Evolutionary conservation across 2,329 filamentous ascomycete species (phyloP).

Genomic region (Aureobasidium melanogenum): DNA sequence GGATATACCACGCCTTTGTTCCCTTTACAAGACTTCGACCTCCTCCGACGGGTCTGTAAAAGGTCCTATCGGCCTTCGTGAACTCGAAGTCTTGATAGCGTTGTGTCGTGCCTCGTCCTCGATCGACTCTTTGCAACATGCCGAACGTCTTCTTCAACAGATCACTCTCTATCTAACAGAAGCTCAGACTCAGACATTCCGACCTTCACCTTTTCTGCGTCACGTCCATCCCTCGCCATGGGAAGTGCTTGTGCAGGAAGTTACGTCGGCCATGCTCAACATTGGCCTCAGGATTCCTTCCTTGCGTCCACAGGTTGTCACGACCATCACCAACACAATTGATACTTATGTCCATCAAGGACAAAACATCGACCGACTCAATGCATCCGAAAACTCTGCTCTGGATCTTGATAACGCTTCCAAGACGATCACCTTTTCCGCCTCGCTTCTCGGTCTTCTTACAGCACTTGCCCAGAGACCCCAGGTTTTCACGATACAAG

Average conservation of each 20-base stretch:
- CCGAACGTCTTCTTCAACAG: constrained; percentile 68
- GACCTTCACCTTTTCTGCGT: constrained; percentile 71
- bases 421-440: constrained; percentile 58
- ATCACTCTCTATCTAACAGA: constrained; percentile 79
- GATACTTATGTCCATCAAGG: constrained; percentile 25
- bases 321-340: constrained; percentile 63
- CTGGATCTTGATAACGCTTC: constrained; percentile 42
- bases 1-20: constrained; percentile 36
- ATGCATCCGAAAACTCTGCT: not conserved
- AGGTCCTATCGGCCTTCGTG: constrained; percentile 53
- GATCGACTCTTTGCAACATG: constrained; percentile 61
- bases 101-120: constrained; percentile 82
- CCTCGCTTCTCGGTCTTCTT: constrained; percentile 85
- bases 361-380: not conserved
- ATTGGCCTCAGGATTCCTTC: constrained; percentile 57
- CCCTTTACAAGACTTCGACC: constrained; percentile 18
- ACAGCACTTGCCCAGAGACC: constrained; percentile 70
- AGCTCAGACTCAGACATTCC: constrained; percentile 69
- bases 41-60: constrained; percentile 17
- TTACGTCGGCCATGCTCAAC: constrained; percentile 73
- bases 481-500: constrained; percentile 69
- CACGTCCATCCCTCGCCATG: constrained; percentile 80
- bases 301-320: constrained; percentile 57
- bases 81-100: constrained; percentile 85
- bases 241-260: constrained; percentile 69